A percentile compares a stretch with the other conserved stretches of the same genome.
Conservation (phyloP, 1,284 basidiomycete species). For the Tilletia indica region DNA sequence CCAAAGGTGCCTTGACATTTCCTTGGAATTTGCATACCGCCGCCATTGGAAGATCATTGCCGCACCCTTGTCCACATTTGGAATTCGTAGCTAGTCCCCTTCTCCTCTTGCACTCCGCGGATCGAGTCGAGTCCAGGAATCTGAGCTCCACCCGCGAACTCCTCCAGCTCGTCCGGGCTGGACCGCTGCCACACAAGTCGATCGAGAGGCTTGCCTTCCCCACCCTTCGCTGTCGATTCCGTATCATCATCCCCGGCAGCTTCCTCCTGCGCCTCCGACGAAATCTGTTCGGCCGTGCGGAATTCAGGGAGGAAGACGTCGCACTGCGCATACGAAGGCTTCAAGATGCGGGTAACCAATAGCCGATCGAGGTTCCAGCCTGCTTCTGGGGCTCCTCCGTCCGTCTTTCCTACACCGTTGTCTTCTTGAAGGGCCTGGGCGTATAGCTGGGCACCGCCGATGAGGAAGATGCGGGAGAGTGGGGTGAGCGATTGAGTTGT, state of each 20-base stretch:
- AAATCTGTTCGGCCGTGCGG: slow-evolving; percentile 43
- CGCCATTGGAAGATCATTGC: too few species aligned
- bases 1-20: too few species aligned
- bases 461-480: slow-evolving; percentile 67
- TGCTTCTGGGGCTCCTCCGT: not conserved
- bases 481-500: not conserved
- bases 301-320: slow-evolving; percentile 85
- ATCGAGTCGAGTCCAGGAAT: not conserved
- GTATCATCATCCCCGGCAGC: not conserved
- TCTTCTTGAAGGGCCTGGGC: slow-evolving; percentile 63
- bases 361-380: slow-evolving; percentile 33
- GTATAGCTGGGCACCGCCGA: slow-evolving; percentile 87
- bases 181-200: not conserved
- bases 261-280: not conserved
- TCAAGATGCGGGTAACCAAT: slow-evolving; percentile 78
- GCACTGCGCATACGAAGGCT: slow-evolving; percentile 74
- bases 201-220: not conserved
- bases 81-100: not conserved
- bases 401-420: not conserved
- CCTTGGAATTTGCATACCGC: too few species aligned
- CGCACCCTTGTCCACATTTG: slow-evolving; percentile 13
- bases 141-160: not conserved
- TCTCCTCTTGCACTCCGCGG: not conserved
- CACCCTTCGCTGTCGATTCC: not conserved
- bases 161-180: not conserved